Evolutionary conservation across 164 flowering plant genomes (phyloP).

Genomic region (Paratinospora sagittata): DNA sequence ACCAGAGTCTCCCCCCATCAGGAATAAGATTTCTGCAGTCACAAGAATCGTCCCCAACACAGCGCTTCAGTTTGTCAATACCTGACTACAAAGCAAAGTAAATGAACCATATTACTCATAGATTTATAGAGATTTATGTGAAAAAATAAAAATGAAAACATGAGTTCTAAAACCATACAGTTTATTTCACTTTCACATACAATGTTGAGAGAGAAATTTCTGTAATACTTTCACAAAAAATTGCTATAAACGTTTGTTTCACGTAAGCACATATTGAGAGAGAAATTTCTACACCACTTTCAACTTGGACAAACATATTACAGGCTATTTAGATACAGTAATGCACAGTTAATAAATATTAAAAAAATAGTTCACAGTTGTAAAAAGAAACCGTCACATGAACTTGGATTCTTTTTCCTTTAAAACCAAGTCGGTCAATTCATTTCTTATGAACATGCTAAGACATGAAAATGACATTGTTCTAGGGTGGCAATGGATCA

Average conservation of each 20-base stretch:
- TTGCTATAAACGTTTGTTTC: too few relatives aligned
- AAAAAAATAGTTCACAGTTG: too few relatives aligned
- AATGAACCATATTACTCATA: background rate
- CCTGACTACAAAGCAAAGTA: slow-evolving; percentile 37
- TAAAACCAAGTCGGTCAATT: too few relatives aligned
- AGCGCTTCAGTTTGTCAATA: slow-evolving; percentile 40
- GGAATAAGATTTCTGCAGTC: slow-evolving; percentile 43
- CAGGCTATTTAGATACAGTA: background rate
- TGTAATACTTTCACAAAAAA: too few relatives aligned
- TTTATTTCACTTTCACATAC: background rate
- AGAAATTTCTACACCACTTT: too few relatives aligned
- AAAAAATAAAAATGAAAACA: background rate
- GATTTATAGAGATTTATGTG: background rate
- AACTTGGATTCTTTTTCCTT: background rate
- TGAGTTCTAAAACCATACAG: background rate
- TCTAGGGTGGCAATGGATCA: too few relatives aligned
- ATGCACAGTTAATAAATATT: background rate
- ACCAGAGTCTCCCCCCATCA: slow-evolving; percentile 50
- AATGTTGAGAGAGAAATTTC: background rate
- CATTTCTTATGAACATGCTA: too few relatives aligned
- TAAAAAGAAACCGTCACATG: background rate
- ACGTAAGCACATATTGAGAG: too few relatives aligned
- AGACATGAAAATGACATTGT: too few relatives aligned
- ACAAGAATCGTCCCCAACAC: slow-evolving; percentile 55
- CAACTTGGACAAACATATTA: background rate